These are phyloP conservation scores for Annulohypoxylon maeteangense DNA, from an alignment of 495 filamentous ascomycete species.

Conservation along the genomic window DNA sequence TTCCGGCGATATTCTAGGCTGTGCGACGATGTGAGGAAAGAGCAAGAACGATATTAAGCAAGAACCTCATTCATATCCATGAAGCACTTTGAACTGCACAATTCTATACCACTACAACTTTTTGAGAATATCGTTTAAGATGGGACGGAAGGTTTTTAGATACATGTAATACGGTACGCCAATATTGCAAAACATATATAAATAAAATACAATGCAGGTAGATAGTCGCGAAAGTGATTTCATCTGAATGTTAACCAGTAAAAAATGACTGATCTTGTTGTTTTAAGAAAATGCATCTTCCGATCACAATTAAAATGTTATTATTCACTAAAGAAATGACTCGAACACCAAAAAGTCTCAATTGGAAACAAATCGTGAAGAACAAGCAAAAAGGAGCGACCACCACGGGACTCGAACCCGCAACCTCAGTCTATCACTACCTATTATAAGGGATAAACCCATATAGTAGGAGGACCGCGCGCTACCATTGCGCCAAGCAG, in stretches of 20 bases:
- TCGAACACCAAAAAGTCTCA: neutral
- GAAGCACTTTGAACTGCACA: neutral
- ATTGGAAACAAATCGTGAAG: neutral
- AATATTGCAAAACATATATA: neutral
- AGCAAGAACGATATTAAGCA: neutral
- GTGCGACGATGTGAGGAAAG: neutral
- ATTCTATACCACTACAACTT: neutral
- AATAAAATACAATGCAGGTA: neutral
- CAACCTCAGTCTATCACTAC: constrained; percentile 57
- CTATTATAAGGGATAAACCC: constrained; percentile 8
- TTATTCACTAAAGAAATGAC: no score
- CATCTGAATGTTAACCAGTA: neutral
- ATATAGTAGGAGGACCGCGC: constrained; percentile 56
- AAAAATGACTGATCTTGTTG: neutral
- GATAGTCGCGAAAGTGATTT: neutral
- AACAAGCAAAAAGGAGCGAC: constrained; percentile 43
- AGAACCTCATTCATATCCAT: neutral
- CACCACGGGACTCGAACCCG: constrained; percentile 62
- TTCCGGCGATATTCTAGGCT: neutral
- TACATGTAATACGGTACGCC: no score
- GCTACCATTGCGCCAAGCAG: constrained; percentile 61
- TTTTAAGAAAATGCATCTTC: constrained; percentile 26
- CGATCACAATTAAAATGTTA: no score
- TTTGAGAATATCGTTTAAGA: no score
- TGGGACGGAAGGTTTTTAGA: no score